These are phyloP conservation scores for Cyberlindnera euphorbiiphila DNA, from an alignment of 805 yeast species.

Conservation along the genomic window DNA sequence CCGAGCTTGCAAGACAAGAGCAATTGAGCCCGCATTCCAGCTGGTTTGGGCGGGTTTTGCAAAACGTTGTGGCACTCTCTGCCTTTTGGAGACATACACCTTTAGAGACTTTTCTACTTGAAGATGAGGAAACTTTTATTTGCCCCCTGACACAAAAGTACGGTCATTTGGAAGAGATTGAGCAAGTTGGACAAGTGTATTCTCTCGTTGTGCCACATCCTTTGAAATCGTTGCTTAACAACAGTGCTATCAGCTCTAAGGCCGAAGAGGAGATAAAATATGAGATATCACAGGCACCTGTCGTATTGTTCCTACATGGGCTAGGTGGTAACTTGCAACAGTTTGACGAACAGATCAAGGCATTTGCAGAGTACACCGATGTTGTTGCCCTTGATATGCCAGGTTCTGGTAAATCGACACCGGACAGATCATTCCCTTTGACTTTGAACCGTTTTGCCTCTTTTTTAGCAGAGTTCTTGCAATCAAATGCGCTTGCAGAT, in stretches of 20 bases:
- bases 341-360: constrained; percentile 63
- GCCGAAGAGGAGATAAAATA: constrained; percentile 9
- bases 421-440: constrained; percentile 9
- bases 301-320: constrained; percentile 74
- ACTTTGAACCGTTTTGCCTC: constrained; percentile 18
- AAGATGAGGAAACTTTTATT: constrained; percentile 20
- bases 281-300: constrained; percentile 45
- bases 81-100: constrained; percentile 11
- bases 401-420: constrained; percentile 61
- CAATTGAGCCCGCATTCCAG: constrained; percentile 11
- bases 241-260: constrained; percentile 3
- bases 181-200: constrained; percentile 15
- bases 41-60: not conserved
- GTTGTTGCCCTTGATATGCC: constrained; percentile 78
- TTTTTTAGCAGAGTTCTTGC: constrained; percentile 14
- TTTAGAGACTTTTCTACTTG: constrained; percentile 16
- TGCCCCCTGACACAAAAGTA: constrained; percentile 13
- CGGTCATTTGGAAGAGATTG: constrained; percentile 10
- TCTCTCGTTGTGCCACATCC: constrained; percentile 18
- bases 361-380: constrained; percentile 53
- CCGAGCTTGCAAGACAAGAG: constrained; percentile 19
- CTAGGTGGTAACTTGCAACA: constrained; percentile 88
- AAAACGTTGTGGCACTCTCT: not conserved
- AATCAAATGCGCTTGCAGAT: constrained; percentile 7
- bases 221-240: constrained; percentile 6